Evolutionary conservation across 208 protist species (phyloP), one percentile per base, ranked within the genome.

Genomic region (Lotmaria passim): DNA sequence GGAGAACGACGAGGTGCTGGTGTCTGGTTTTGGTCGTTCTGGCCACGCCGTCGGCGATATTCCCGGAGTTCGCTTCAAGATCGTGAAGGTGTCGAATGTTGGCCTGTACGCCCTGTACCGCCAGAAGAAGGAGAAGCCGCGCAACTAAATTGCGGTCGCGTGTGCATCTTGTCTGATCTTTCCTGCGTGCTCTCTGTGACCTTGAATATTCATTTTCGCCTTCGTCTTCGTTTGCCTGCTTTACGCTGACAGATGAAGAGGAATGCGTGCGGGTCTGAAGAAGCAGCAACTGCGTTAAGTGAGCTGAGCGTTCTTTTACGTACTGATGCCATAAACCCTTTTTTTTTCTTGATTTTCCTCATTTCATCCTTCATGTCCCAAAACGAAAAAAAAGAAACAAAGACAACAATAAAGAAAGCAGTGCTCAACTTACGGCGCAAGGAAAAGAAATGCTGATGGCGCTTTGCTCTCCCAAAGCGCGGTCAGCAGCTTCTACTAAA

Each of bases 21-120:
- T 99, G 62, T 97, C 98, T 75, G 98, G 98, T 83, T 99, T 99
- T 86, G 99, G 99, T 94, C 97, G 99, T 85, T 93, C 83, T 34
- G 99, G 99, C 69, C 98, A 99, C 91, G 96, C 99, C 72, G 97
- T 99, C 66, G 99, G 99, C 96, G 99, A 99, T 99, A 98, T 99
- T 95, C 99, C 99, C 73, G 99, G 99, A 65, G 96, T 99, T 23
- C 96, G 98, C 74, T 99, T 99, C 88, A 99, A 98, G 94, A 96
- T 99, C 72, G 95, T 99, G 61, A 99, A 99, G 91, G 99, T 99
- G 66, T 97, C 98, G 65, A 97, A 89, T 86, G 98, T 99, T 47
- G 90, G 97, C 43, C 96, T 99, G 19, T 89, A 97, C 73, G 98
- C 98, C 52, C 90, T 99, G 53, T 99, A 96, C 93, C 93, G 89